Percentiles rank a stretch among this genome's conserved stretches.
Conservation (phyloP, 805 yeast genomes). For the Yamadazyma insecticola region DNA sequence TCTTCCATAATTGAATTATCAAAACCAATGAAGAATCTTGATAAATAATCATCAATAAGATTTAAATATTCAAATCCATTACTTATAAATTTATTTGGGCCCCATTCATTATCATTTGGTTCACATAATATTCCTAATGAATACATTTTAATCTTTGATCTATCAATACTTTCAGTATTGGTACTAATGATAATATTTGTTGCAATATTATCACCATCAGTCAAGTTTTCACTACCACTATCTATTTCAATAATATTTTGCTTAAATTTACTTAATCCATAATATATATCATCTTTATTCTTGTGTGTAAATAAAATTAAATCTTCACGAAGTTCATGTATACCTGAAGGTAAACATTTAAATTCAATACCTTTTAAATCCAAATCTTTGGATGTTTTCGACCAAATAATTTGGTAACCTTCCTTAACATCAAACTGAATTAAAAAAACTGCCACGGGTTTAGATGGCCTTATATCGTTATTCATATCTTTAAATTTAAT, state of each 20-base stretch:
- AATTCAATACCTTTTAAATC: constrained; percentile 32
- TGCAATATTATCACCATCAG: constrained; percentile 1
- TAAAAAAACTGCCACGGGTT: constrained; percentile 28
- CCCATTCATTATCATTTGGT: constrained; percentile 25
- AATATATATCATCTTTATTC: constrained; percentile 18
- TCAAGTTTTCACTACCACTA: constrained; percentile 16
- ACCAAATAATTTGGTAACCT: constrained; percentile 38
- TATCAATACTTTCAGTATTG: too few relatives aligned
- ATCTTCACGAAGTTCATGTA: constrained; percentile 29
- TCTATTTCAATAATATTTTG: too few relatives aligned
- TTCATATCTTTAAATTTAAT: too few relatives aligned
- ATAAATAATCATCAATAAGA: constrained; percentile 21
- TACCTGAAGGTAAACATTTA: constrained; percentile 37
- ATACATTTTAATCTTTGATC: constrained; percentile 34
- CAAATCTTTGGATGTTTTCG: constrained; percentile 15
- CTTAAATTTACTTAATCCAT: constrained; percentile 32
- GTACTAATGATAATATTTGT: constrained; percentile 2
- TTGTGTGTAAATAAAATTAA: constrained; percentile 29
- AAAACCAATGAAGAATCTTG: constrained; percentile 15
- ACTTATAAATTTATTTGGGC: constrained; percentile 29
- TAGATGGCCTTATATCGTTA: too few relatives aligned
- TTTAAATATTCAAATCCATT: constrained; percentile 37
- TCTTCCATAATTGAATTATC: too few relatives aligned
- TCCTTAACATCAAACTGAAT: constrained; percentile 29
- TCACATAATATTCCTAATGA: constrained; percentile 34